Evolutionary conservation across 78 protist species (phyloP).

Genomic region (Pigoraptor vietnamica): DNA sequence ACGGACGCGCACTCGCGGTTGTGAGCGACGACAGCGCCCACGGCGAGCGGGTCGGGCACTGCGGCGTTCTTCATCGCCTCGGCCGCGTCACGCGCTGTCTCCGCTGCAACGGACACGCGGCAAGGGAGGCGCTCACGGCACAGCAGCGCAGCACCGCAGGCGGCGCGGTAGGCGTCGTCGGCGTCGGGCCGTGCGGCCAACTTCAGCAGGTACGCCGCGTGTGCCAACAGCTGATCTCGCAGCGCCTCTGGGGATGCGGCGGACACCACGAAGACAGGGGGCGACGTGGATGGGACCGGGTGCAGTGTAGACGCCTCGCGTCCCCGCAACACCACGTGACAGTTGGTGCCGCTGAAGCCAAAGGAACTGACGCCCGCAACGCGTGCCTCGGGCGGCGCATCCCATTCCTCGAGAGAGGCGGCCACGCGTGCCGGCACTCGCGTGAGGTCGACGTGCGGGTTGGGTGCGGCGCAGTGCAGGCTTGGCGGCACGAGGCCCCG

Average conservation of each 20-base stretch:
- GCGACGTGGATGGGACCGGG: no score
- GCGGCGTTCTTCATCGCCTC: background rate
- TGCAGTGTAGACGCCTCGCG: no score
- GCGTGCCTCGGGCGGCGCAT: background rate
- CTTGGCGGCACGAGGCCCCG: background rate
- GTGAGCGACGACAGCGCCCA: no score
- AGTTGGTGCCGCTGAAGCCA: conserved; percentile 80
- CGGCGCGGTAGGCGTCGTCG: background rate
- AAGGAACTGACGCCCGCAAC: conserved; percentile 61
- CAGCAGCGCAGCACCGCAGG: background rate
- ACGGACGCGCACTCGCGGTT: no score
- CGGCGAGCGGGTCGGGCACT: no score
- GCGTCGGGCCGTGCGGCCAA: background rate
- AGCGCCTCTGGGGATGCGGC: background rate
- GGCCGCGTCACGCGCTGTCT: background rate
- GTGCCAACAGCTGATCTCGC: background rate
- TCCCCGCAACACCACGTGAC: conserved; percentile 37
- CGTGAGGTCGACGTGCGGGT: background rate
- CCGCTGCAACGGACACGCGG: background rate
- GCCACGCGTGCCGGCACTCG: background rate
- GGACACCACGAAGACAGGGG: background rate
- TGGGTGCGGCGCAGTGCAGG: background rate
- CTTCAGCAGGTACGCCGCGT: background rate
- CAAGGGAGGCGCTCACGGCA: background rate
- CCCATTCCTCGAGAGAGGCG: background rate